Conservation (phyloP, 164 flowering plant species). For the Piper longum region DNA sequence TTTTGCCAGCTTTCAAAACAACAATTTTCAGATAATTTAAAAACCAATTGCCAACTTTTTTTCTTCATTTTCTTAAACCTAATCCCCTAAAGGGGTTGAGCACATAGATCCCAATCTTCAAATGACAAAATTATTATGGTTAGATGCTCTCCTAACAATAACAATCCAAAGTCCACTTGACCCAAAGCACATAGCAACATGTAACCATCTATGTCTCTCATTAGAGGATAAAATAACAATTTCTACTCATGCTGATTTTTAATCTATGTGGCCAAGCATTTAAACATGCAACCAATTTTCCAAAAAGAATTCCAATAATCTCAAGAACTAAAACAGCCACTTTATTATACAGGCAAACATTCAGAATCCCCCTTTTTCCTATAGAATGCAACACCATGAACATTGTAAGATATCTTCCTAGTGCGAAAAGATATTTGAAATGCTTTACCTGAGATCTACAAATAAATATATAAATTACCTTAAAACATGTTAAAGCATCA, state of each 20-base stretch:
- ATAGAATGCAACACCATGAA: constrained; percentile 91
- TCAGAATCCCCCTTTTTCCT: constrained; percentile 54
- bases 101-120: no score
- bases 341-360: no score
- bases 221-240: neutral
- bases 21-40: neutral
- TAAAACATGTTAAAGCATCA: no score
- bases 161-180: neutral
- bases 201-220: neutral
- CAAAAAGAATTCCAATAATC: neutral
- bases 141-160: no score
- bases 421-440: constrained; percentile 70
- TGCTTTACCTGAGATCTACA: constrained; percentile 70
- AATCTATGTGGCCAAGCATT: neutral
- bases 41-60: neutral
- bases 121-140: no score
- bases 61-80: neutral
- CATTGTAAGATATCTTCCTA: constrained; percentile 78
- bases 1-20: no score
- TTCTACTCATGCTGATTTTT: no score
- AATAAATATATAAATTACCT: neutral
- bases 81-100: neutral
- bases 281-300: neutral
- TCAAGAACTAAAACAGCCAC: neutral
- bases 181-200: neutral